Percentiles rank a stretch among this genome's conserved stretches.
phyloP scores from a whole-genome alignment of 2,329 filamentous ascomycete genomes.

The Fusarium cicatricum region DNA sequence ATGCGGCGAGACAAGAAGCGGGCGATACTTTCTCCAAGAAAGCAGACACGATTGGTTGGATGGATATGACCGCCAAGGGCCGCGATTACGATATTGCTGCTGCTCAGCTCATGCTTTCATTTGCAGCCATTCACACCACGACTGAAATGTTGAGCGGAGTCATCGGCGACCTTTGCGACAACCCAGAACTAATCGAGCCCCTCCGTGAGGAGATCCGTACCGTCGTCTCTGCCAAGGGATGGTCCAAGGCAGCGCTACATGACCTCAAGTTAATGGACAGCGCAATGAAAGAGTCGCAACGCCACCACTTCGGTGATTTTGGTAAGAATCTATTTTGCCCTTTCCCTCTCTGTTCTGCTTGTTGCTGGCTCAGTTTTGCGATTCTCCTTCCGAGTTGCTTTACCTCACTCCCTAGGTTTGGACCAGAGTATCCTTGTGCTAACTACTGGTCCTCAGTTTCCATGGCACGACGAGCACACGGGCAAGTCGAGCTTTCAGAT shows the following conservation, averaged over 20 bases:
- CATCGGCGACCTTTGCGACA: constrained; percentile 49
- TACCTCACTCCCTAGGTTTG: too few relatives aligned
- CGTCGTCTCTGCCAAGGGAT: constrained; percentile 37
- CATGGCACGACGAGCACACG: neutral
- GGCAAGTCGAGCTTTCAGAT: constrained; percentile 10
- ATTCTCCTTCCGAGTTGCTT: too few relatives aligned
- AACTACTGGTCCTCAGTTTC: neutral
- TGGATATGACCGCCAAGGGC: constrained; percentile 54
- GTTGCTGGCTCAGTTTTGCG: too few relatives aligned
- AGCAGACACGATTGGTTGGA: constrained; percentile 64
- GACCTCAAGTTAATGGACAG: constrained; percentile 58
- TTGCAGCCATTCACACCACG: constrained; percentile 65
- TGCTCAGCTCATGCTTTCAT: constrained; percentile 42
- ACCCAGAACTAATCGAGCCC: constrained; percentile 46
- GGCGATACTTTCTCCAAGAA: constrained; percentile 21
- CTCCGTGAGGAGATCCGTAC: constrained; percentile 53
- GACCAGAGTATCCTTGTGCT: too few relatives aligned
- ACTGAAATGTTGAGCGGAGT: constrained; percentile 41
- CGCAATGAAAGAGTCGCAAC: constrained; percentile 60
- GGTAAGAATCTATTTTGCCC: constrained; percentile 13
- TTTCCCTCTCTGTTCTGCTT: too few relatives aligned
- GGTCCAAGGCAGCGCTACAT: constrained; percentile 56
- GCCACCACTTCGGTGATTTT: constrained; percentile 53
- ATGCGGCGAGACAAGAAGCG: constrained; percentile 30
- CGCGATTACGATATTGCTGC: constrained; percentile 14